Evolutionary conservation across 495 filamentous ascomycete genomes (phyloP), one percentile per base, ranked within the genome.

Genomic region (Penicillium ucsense): DNA sequence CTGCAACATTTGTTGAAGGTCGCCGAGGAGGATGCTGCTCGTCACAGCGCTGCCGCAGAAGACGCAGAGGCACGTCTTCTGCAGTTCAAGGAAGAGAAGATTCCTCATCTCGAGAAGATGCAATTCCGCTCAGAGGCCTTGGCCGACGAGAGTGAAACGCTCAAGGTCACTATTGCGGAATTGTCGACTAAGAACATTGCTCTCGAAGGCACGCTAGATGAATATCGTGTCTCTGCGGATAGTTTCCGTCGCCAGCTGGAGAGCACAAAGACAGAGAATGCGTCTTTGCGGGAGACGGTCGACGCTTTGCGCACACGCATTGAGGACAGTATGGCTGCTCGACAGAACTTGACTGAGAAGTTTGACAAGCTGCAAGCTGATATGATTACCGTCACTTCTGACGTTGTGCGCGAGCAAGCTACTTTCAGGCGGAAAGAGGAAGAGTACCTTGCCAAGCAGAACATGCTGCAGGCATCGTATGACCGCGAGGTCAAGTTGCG

Each of bases 321-420:
- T 43, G 83, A 94, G 65, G 90, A 96, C 64, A 87, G 83, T 61
- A 80, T 86, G 60, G 77, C 81, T 51, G 76, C 85, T 51, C 82
- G 88, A 44, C 85, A 89, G 53, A 77, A 72, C 55, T 84, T 94
- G 69, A 80, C 86, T 51, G 73, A 75, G 57, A 91, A 89, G 61
- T 83, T 95, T 56, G 79, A 89, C 53, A 76, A 74, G 45, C 67
- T 97, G 41, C 89, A 95, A 67, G 77, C 85, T 53, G 86, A 95
- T 46, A 88, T 97, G 83, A 77, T 80, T 8, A 72, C 67, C 43
- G 81, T 86, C n/a, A 82, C 84, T 46, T 74, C 76, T 38, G 83
- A 94, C 44, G 80, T 95, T 45, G 79, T 81, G 10, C 77, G 82
- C 47, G 89, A 95, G 59, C 88, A 89, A 57, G 78, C 82, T n/a